Base-by-base conservation (phyloP, 169 alveolate genomes). In the Cystoisospora suis region DNA sequence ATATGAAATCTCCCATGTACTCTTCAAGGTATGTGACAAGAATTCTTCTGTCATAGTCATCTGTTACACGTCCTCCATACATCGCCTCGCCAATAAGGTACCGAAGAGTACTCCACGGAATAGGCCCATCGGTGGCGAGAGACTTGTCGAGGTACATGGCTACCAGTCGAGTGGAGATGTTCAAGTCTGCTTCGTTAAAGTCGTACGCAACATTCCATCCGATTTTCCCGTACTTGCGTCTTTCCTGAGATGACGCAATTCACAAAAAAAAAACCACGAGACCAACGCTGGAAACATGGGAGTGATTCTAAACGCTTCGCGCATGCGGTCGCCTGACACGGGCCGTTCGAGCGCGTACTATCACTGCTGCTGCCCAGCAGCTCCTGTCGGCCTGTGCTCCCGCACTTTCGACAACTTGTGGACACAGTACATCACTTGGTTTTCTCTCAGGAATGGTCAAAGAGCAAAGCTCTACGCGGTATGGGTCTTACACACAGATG, bases 61-160 rank as follows among this genome's bases (percentile, higher is more conserved):
- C 99, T 23, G 99, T 97, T 42, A 98, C 99, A 89, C 99, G 97
- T 7, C 99, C 99, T 32, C 99, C 99, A 89, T 98, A 98, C 98
- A 97, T 97, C 83, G 98, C 98, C 92, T 97, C 98, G 65, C 98
- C 99, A 29, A 97, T 97, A 87, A 97, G 94, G 91, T 96, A 97
- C 90, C 97, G 94, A 12, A 75, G 86, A 0, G 92, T 91, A 65
- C 81, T 79, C 92, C 92, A 88, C 2, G 92, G 92, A 36, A 75
- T 23, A 3, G 80, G 53, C 7, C 58, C 80, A 20, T 49, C 53
- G 36, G 40, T 59, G 5, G 27, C 47, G 75, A 45, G 34, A 20
- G 90, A 9, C 81, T 90, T 89, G 70, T 79, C 88, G 75, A 93
- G 40, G 32, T 93, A 93, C 98, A 96, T 94, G 47, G 92, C 86